Base-by-base conservation (phyloP, 208 protist genomes). In the Leptomonas pyrrhocoris region DNA sequence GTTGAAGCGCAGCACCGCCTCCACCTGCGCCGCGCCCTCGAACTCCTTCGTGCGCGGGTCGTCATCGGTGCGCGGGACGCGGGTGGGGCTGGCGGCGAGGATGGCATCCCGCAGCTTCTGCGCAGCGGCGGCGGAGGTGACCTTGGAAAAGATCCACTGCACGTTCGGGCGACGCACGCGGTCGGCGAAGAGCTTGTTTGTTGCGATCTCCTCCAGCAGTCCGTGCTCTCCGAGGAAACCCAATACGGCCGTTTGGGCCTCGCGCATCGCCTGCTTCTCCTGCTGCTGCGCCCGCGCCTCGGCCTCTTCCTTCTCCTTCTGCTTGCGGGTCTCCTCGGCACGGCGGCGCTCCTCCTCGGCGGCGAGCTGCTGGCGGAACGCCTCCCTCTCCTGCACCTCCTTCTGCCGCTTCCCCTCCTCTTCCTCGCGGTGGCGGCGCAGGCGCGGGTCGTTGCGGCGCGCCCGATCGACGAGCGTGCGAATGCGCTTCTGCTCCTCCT, bases 401-500 rank as follows among this genome's bases (percentile, higher is more conserved):
- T 81, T 79, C 60, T 80, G 70, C n/a, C 89, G 83, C 51, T 77
- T 74, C 43, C 81, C 77, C 65, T 97, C 90, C 46, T 97, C 86
- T 51, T 79, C 88, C 61, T 95, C 77, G 12, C 84, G 73, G 45
- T 93, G 80, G 38, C 93, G 90, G 36, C 87, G 83, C 38, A 99
- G 81, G 51, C 97, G 89, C 1, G 97, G 97, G 76, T 99, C 97
- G 66, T 84, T 93, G 67, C 91, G 94, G 8, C 92, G 81, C 5
- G 96, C 94, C 19, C 92, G 74, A 34, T 98, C 94, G 4, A 98
- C 91, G 1, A 99, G 73, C 19, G 80, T 85, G 23, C 78, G 79
- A 67, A 99, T 85, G 31, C 97, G 83, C 66, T 93, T 81, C 63
- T 86, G 79, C 83, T 99, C 97, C 46, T 97, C 86, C 49, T 90